Evolutionary conservation across 331 rosid species (phyloP).

Genomic region (Prunus yedoensis): DNA sequence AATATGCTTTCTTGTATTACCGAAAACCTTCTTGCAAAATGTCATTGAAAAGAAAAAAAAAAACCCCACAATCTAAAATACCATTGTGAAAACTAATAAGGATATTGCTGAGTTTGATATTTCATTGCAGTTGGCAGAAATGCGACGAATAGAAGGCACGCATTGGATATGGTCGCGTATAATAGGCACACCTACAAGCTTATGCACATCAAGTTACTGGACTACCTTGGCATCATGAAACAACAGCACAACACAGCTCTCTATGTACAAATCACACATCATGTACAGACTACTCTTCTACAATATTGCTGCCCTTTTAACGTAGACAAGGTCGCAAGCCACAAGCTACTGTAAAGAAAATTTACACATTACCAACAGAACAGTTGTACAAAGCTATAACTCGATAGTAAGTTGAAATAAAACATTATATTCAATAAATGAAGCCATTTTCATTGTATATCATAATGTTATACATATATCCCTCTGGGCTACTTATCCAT

Average conservation of each 20-base stretch:
- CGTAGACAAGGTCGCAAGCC: neutral
- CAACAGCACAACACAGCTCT: neutral
- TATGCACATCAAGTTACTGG: constrained; percentile 67
- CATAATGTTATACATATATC: neutral
- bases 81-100: neutral
- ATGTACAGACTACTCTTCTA: neutral
- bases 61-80: neutral
- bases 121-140: constrained; percentile 72
- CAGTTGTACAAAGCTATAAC: neutral
- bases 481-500: too few relatives aligned
- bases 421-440: neutral
- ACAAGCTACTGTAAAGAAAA: neutral
- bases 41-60: neutral
- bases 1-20: too few relatives aligned
- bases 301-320: neutral
- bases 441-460: neutral
- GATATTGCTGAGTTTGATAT: constrained; percentile 15
- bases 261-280: neutral
- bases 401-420: neutral
- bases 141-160: constrained; percentile 46
- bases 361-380: neutral
- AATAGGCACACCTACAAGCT: constrained; percentile 81
- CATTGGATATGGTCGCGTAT: constrained; percentile 81
- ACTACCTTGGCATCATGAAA: constrained; percentile 57
- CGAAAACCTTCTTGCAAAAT: neutral